Evolutionary conservation across 179 eudicot genomes (phyloP).

Genomic region (Silene coronaria): DNA sequence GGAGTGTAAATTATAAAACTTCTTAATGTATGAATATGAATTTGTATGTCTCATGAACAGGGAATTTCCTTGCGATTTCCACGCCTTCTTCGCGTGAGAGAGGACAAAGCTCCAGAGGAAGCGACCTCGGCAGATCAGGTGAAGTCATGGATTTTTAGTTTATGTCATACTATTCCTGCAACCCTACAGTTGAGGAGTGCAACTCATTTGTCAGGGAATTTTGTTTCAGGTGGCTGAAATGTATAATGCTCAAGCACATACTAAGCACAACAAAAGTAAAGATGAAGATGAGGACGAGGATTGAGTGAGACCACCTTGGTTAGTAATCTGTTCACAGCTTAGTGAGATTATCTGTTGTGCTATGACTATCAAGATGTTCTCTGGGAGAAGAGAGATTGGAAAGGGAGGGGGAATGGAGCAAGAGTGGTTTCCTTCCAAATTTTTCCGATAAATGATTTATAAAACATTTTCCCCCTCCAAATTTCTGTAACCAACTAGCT

Average conservation of each 20-base stretch:
- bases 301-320: conserved; percentile 13
- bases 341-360: not conserved
- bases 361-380: not conserved
- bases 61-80: conserved; percentile 94
- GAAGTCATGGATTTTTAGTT: conserved; percentile 8
- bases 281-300: conserved; percentile 53
- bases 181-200: not conserved
- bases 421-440: not conserved
- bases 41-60: conserved; percentile 26
- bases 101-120: conserved; percentile 80
- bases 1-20: not conserved
- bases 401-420: no score
- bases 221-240: conserved; percentile 64
- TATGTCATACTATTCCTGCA: not conserved
- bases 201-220: not conserved
- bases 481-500: no score
- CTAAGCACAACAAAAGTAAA: conserved; percentile 35
- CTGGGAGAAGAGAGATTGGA: not conserved
- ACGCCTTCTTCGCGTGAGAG: conserved; percentile 70
- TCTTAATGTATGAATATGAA: conserved; percentile 2
- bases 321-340: conserved; percentile 12
- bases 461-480: no score
- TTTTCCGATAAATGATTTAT: no score
- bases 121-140: conserved; percentile 88
- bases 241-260: conserved; percentile 58